Base-by-base conservation (phyloP, 371 early-diverging fungal species). In the Lichtheimia ramosa region DNA sequence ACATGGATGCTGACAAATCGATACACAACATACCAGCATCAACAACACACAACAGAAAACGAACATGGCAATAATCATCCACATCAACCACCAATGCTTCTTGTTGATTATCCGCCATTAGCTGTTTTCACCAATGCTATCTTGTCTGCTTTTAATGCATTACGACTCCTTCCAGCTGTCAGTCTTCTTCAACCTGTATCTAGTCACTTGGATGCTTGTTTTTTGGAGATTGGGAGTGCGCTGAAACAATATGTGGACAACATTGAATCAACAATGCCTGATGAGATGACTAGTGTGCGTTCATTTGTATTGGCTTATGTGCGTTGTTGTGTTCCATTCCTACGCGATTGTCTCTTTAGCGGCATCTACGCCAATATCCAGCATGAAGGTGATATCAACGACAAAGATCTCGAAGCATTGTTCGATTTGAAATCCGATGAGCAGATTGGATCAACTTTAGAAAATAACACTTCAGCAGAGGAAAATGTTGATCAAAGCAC, bases 81-180 rank as follows among this genome's bases (percentile, higher is more conserved):
- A n/a, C 63, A 55, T 20, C 68, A 61, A 1, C 88, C 90, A 14
- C 89, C 87, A 6, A 70, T 78, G 52, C 64, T 79, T 21, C 68
- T 90, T n/a, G 74, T 89, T 18, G 77, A 84, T 40, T 88, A 89
- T 59, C 92, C 90, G 2, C 79, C 85, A 1, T 68, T 90, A 5
- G 92, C 90, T 1, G 68, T 82, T 13, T 83, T 89, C n/a, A 80
- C 89, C 51, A 92, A 92, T 64, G 73, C 77, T 7, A 83, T 88
- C 40, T 76, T 87, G 34, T 64, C 84, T 2, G 75, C 83, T 0
- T 84, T 87, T 54, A 92, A 92, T 59, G 77, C 87, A 7, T 75
- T 92, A 5, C 84, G 92, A 6, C 70, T 87, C 12, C 54, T 89
- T 21, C 88, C 89, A 0, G 84, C 86, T 0, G 58, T 83, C 16